Conservation (phyloP, 345 rosid species). For the Eucalyptus caleyi region DNA sequence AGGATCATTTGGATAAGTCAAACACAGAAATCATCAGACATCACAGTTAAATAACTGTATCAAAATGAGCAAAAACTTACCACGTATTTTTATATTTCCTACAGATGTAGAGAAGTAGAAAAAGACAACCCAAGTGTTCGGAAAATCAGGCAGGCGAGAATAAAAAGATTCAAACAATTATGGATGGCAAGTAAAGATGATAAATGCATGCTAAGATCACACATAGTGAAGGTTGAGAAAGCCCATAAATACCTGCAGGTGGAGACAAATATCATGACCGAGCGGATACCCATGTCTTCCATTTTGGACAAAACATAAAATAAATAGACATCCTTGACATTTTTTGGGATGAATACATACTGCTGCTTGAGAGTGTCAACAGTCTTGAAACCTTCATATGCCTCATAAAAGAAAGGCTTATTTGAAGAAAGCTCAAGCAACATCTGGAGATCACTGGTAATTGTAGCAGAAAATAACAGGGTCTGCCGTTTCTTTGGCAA, state of each 20-base stretch:
- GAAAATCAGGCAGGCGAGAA: neutral
- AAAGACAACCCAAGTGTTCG: neutral
- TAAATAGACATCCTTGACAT: conserved; percentile 82
- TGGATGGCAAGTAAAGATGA: neutral
- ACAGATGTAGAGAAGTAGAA: neutral
- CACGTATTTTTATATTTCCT: neutral
- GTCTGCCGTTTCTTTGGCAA: conserved; percentile 77
- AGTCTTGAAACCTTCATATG: conserved; percentile 82
- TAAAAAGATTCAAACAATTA: neutral
- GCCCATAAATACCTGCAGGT: conserved; percentile 64
- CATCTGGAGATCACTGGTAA: conserved; percentile 66
- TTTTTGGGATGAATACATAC: conserved; percentile 55
- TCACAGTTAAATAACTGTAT: neutral
- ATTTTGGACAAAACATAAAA: conserved; percentile 62
- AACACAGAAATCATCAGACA: neutral
- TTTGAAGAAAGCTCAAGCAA: conserved; percentile 73
- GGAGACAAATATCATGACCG: conserved; percentile 88
- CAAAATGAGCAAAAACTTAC: neutral
- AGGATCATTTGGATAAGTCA: neutral
- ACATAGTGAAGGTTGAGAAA: neutral
- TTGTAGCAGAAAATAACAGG: conserved; percentile 86
- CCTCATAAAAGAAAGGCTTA: conserved; percentile 91
- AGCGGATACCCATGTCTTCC: conserved; percentile 80
- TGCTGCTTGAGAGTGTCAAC: conserved; percentile 87
- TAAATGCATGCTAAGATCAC: neutral